These are phyloP conservation scores for Torulaspora microellipsoides DNA, from an alignment of 805 yeast genomes.

Conservation along the genomic window DNA sequence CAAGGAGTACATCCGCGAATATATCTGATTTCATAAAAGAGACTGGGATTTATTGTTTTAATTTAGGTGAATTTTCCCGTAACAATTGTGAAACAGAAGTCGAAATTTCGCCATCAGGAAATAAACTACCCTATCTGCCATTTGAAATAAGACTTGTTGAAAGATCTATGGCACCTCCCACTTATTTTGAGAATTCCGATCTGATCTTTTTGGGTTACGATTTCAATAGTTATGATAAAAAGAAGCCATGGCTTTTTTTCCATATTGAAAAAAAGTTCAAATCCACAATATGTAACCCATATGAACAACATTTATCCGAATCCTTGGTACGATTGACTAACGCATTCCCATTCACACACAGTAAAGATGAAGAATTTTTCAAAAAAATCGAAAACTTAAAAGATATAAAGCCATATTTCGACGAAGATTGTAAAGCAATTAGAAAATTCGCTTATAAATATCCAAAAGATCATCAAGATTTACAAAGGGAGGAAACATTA, in stretches of 20 bases:
- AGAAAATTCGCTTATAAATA: conserved; percentile 11
- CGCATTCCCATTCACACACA: conserved; percentile 5
- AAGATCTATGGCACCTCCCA: conserved; percentile 19
- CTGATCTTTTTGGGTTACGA: conserved; percentile 26
- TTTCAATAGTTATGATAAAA: conserved; percentile 12
- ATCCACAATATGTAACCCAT: conserved; percentile 13
- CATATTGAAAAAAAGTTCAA: conserved; percentile 7
- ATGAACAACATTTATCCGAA: conserved; percentile 7
- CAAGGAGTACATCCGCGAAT: conserved; percentile 13
- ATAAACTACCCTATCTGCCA: conserved; percentile 13
- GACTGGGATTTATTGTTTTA: conserved; percentile 22
- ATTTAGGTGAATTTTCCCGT: conserved; percentile 17
- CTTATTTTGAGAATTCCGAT: conserved; percentile 28
- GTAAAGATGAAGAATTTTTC: neutral
- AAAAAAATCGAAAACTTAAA: neutral
- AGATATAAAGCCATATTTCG: conserved; percentile 2
- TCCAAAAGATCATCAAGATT: conserved; percentile 10
- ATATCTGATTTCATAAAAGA: conserved; percentile 20
- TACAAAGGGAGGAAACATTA: conserved; percentile 4
- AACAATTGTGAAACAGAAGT: neutral
- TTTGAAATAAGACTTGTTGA: conserved; percentile 20
- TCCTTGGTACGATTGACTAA: conserved; percentile 9
- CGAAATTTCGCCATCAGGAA: neutral
- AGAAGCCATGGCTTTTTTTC: conserved; percentile 20
- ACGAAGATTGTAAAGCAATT: conserved; percentile 5